Base-by-base conservation (phyloP, 306 rosid species). In the Lathyrus tuberosus region DNA sequence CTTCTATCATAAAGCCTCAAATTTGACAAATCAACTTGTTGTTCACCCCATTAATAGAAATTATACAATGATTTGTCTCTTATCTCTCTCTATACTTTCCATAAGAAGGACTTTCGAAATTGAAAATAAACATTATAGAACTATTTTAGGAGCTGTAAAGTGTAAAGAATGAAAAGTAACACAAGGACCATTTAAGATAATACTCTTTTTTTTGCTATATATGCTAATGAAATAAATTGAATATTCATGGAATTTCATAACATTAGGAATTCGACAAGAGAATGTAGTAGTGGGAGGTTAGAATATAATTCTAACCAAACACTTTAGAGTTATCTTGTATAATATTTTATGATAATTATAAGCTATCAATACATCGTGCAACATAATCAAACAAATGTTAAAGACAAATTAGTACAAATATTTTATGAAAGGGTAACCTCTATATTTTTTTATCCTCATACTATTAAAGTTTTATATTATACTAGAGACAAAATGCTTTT, bases 301-400 rank as follows among this genome's bases (percentile, higher is more conserved):
- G 16, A 6, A 47, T 47, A 47, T 47, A 47, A n/a, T 47, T 47
- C 8, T 47, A 47, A 47, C 20, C 20, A 47, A 46, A 46, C 18
- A 47, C 10, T 47, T 15, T 47, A 41, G 4, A 41, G 46, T 10
- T 42, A 3, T 42, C 47, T 47, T 4, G 3, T 47, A 47, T 15
- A 47, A 16, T 48, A 16, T 16, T 2, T 16, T 44, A 5, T 44
- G 1, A 2, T 8, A 8, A 2, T 7, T 43, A 48, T 3, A 49
- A 49, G 56, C 26, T 49, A 18, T 18, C 24, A 10, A 49, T 49
- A 11, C 33, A 53, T 53, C 60, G 60, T 53, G 60, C 60, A 53
- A 53, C 59, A 52, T 52, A 53, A 53, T 53, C 60, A 53, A 53
- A 53, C 60, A 53, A 53, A 53, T 10, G 26, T 5, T 22, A 22